These are phyloP conservation scores for Rhizoctonia solani DNA, from an alignment of 1,284 basidiomycete genomes.

Conservation along the genomic window DNA sequence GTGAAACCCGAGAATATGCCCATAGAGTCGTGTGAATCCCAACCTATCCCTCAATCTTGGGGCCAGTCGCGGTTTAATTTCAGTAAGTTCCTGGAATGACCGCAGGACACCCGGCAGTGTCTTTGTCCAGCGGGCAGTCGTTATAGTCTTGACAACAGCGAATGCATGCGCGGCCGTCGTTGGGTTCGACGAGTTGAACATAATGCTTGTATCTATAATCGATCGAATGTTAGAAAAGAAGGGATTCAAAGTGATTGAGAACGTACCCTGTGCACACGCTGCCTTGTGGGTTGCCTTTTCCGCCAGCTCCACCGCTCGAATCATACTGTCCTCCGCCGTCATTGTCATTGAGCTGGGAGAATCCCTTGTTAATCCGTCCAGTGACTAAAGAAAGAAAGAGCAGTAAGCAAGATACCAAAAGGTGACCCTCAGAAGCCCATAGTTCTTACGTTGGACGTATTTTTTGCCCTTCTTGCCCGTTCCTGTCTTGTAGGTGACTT, in stretches of 20 bases:
- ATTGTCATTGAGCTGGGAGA: slow-evolving; percentile 35
- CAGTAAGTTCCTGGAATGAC: slow-evolving; percentile 41
- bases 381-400: slow-evolving; percentile 34
- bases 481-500: slow-evolving; percentile 33
- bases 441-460: slow-evolving; percentile 29
- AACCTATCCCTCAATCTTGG: no score
- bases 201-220: slow-evolving; percentile 40
- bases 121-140: slow-evolving; percentile 38
- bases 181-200: slow-evolving; percentile 44
- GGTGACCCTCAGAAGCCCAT: no score
- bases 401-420: no score
- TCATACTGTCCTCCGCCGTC: slow-evolving; percentile 45
- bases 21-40: no score
- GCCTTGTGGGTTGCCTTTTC: slow-evolving; percentile 42
- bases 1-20: no score
- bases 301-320: slow-evolving; percentile 43
- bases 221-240: not conserved
- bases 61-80: no score
- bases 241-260: not conserved
- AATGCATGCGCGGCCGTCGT: slow-evolving; percentile 42
- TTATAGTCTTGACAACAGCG: slow-evolving; percentile 42
- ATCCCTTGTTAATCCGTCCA: slow-evolving; percentile 26
- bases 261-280: slow-evolving; percentile 41
- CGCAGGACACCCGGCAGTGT: slow-evolving; percentile 38
- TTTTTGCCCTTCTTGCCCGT: slow-evolving; percentile 35